phyloP scores from a whole-genome alignment of 2,329 filamentous ascomycete genomes.

The Diplocarpon rosae region DNA sequence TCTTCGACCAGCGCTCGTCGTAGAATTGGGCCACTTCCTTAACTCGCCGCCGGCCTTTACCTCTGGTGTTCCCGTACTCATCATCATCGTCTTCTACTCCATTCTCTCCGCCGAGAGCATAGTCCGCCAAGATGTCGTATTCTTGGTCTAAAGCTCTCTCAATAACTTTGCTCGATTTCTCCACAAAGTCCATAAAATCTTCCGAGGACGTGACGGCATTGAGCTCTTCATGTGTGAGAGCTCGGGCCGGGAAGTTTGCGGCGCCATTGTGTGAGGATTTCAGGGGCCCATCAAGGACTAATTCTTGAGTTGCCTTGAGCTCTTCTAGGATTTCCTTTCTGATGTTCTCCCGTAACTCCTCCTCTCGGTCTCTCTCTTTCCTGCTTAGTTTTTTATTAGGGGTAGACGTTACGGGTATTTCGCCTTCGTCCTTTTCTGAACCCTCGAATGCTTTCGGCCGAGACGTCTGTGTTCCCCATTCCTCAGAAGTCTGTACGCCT shows the following conservation, averaged over 20 bases:
- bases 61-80: conserved; percentile 56
- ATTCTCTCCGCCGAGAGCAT: conserved; percentile 65
- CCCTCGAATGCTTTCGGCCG: conserved; percentile 44
- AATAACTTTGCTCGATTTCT: conserved; percentile 92
- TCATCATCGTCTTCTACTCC: conserved; percentile 75
- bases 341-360: conserved; percentile 77
- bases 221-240: conserved; percentile 74
- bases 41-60: conserved; percentile 61
- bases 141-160: conserved; percentile 91
- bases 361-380: conserved; percentile 71
- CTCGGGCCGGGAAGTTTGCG: conserved; percentile 64
- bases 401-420: conserved; percentile 42
- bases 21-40: conserved; percentile 90
- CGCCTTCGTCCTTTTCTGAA: conserved; percentile 53
- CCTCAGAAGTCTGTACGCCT: conserved; percentile 80
- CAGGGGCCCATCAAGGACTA: conserved; percentile 40
- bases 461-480: conserved; percentile 47
- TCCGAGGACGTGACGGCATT: conserved; percentile 83
- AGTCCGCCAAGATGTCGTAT: conserved; percentile 93
- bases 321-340: conserved; percentile 90
- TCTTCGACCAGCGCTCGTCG: conserved; percentile 92
- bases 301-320: conserved; percentile 58
- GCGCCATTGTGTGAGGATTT: conserved; percentile 35
- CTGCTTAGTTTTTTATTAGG: conserved; percentile 67
- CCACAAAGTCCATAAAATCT: conserved; percentile 91